A percentile compares a stretch with the other conserved stretches of the same genome.
phyloP scores from a whole-genome alignment of 169 alveolate species.

The Babesia gibsoni region DNA sequence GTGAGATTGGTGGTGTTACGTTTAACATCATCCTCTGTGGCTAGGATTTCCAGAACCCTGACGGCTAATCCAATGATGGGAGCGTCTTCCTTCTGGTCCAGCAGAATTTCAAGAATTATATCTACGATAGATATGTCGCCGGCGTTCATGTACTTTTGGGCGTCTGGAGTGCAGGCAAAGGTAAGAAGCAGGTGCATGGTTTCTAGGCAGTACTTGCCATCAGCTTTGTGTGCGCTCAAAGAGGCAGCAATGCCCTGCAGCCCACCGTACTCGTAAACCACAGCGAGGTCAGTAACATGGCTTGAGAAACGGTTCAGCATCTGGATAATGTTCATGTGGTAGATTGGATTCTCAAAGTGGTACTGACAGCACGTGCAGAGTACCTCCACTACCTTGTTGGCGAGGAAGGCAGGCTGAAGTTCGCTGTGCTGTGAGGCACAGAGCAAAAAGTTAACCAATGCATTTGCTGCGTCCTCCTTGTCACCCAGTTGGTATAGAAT shows the following conservation, averaged over 20 bases:
- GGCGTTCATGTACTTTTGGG: conserved; percentile 77
- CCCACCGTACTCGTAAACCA: conserved; percentile 88
- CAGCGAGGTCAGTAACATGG: conserved; percentile 73
- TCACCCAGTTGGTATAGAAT: conserved; percentile 80
- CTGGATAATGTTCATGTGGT: conserved; percentile 79
- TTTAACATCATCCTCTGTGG: conserved; percentile 84
- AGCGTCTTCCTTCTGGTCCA: conserved; percentile 82
- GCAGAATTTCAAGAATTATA: conserved; percentile 83
- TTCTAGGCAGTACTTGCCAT: conserved; percentile 74
- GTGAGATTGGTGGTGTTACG: conserved; percentile 76
- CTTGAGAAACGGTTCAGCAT: conserved; percentile 82
- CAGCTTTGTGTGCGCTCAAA: conserved; percentile 71
- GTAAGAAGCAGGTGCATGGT: conserved; percentile 79
- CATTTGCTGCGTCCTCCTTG: conserved; percentile 75
- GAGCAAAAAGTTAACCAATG: conserved; percentile 67
- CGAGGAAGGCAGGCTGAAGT: conserved; percentile 80
- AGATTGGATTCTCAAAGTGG: conserved; percentile 77
- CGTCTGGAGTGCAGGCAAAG: conserved; percentile 78
- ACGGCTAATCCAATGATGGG: conserved; percentile 80
- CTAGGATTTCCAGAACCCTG: conserved; percentile 79
- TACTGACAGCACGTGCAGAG: conserved; percentile 87
- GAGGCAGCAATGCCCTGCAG: conserved; percentile 83
- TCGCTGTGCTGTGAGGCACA: conserved; percentile 85
- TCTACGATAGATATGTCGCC: conserved; percentile 76
- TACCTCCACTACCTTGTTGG: conserved; percentile 85